Percentiles rank a stretch among this genome's conserved stretches.
phyloP scores from a whole-genome alignment of 2,329 filamentous ascomycete genomes.

The Clonostachys byssicola region DNA sequence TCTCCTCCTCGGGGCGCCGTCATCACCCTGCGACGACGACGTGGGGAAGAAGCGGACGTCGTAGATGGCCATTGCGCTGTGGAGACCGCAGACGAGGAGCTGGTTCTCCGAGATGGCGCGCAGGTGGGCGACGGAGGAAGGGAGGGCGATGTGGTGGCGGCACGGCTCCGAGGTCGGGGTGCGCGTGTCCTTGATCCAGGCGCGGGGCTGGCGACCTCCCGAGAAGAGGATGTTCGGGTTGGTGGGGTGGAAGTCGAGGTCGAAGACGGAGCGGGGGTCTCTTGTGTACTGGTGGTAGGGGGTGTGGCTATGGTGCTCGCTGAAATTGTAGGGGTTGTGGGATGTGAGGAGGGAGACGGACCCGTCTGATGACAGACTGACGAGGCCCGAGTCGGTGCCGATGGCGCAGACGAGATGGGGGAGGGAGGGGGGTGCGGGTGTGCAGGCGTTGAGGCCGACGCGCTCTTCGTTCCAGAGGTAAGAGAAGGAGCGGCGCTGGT shows the following conservation, averaged over 20 bases:
- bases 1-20: neutral
- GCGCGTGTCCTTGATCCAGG: constrained; percentile 43
- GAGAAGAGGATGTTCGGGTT: constrained; percentile 42
- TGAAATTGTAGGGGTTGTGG: constrained; percentile 1
- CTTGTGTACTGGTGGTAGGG: constrained; percentile 2
- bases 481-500: constrained; percentile 21
- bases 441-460: constrained; percentile 30
- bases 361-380: constrained; percentile 24
- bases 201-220: constrained; percentile 41
- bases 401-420: constrained; percentile 37
- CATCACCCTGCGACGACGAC: neutral
- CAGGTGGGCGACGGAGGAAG: constrained; percentile 42
- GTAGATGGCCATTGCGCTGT: constrained; percentile 47
- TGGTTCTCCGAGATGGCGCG: constrained; percentile 42
- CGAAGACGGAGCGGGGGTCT: constrained; percentile 33
- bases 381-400: constrained; percentile 43
- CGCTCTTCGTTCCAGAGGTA: constrained; percentile 16
- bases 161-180: constrained; percentile 10
- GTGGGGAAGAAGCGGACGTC: constrained; percentile 43
- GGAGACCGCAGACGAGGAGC: constrained; percentile 47
- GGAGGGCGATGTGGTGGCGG: constrained; percentile 14
- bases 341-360: constrained; percentile 26
- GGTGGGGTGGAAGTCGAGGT: constrained; percentile 39
- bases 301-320: constrained; percentile 4
- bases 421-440: constrained; percentile 28